Evolutionary conservation across 2,329 filamentous ascomycete species (phyloP).

Genomic region (Plenodomus biglobosus): DNA sequence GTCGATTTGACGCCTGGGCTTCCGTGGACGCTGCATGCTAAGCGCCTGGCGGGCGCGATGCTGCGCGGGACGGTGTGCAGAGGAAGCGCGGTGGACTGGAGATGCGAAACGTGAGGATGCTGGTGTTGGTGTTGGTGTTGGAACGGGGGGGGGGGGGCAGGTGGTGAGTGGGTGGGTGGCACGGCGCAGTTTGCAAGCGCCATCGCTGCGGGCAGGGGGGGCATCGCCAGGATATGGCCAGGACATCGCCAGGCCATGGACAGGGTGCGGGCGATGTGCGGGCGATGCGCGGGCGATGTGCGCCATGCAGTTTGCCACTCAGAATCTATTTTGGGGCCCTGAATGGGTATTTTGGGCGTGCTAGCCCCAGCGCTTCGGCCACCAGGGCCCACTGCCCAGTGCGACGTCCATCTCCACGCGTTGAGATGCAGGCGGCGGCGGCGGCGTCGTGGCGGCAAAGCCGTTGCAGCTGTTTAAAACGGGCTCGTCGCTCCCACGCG

Average conservation of each 20-base stretch:
- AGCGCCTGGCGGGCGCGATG: constrained; percentile 1
- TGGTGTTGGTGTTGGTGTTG: too few species aligned
- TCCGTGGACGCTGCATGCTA: constrained; percentile 10
- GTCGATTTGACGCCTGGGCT: constrained; percentile 32
- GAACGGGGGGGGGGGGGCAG: not conserved
- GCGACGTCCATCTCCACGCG: not conserved
- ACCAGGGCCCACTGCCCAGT: not conserved
- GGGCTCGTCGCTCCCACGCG: not conserved
- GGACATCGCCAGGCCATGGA: too few species aligned
- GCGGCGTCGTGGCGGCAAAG: not conserved
- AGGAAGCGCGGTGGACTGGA: not conserved
- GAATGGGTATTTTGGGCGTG: not conserved
- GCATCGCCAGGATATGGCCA: too few species aligned
- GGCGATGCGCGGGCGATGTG: not conserved
- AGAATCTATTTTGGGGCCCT: not conserved
- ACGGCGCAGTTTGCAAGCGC: not conserved
- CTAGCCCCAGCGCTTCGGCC: not conserved
- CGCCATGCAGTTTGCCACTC: not conserved
- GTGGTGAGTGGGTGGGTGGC: not conserved
- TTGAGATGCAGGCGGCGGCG: not conserved
- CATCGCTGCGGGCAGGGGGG: too few species aligned
- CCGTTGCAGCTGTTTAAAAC: not conserved
- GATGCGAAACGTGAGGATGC: not conserved
- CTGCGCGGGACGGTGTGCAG: not conserved
- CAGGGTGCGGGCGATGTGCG: not conserved